Percentiles rank a stretch among this genome's conserved stretches.
Conservation (phyloP, 2,329 filamentous ascomycete genomes). For the Calonectria crousiana region DNA sequence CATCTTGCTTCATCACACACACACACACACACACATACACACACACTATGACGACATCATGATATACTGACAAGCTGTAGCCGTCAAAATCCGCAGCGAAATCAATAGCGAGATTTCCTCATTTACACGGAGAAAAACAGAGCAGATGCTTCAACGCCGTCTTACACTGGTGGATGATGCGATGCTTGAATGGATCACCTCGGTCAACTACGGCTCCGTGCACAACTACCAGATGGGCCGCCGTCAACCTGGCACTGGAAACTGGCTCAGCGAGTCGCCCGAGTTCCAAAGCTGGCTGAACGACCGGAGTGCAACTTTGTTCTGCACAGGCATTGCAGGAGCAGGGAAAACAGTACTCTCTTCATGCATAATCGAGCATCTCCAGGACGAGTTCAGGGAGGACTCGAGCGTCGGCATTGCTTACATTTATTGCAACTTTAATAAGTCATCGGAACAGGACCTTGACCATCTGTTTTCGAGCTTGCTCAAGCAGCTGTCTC, state of each 20-base stretch:
- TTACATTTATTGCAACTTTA: background rate
- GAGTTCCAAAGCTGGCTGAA: background rate
- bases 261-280: background rate
- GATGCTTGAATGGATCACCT: slow-evolving; percentile 2
- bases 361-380: background rate
- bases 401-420: background rate
- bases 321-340: background rate
- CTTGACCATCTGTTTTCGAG: background rate
- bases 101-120: background rate
- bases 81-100: background rate
- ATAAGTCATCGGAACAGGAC: background rate
- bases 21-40: no score
- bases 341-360: slow-evolving; percentile 3
- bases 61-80: background rate
- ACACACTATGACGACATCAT: background rate
- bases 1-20: background rate
- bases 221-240: background rate
- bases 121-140: background rate
- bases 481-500: background rate
- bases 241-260: background rate
- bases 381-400: background rate
- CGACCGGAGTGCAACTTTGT: background rate
- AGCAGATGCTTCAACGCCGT: background rate
- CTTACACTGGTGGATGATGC: background rate
- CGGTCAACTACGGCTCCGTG: background rate